Percentiles rank a stretch among this genome's conserved stretches.
These are phyloP conservation scores for Moesziomyces antarcticus DNA, from an alignment of 1,284 basidiomycete genomes.

Conservation along the genomic window DNA sequence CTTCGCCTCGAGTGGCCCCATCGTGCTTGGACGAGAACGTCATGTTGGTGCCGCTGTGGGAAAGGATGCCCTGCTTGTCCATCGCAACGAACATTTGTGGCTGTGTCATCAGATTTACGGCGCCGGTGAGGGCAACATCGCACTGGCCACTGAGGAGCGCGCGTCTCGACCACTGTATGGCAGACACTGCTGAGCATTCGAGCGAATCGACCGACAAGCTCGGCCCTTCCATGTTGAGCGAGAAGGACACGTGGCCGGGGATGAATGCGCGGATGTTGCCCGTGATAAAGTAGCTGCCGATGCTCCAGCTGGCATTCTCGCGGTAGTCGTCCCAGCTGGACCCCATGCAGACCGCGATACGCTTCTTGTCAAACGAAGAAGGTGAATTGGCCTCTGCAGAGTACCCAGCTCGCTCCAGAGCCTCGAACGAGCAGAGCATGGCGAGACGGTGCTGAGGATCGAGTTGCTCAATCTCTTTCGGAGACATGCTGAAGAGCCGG, in stretches of 20 bases:
- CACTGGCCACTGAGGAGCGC: constrained; percentile 47
- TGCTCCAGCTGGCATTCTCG: constrained; percentile 48
- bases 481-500: constrained; percentile 51
- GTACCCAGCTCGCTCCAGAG: constrained; percentile 48
- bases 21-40: constrained; percentile 38
- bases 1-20: constrained; percentile 50
- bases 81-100: constrained; percentile 53
- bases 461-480: constrained; percentile 53
- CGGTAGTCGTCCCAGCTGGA: constrained; percentile 53
- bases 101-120: constrained; percentile 41
- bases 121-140: constrained; percentile 47
- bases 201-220: constrained; percentile 42
- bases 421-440: constrained; percentile 49
- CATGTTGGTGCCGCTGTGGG: constrained; percentile 28
- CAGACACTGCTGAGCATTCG: constrained; percentile 39
- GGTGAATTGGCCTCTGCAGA: constrained; percentile 34
- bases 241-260: constrained; percentile 43
- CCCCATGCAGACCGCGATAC: constrained; percentile 46
- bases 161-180: constrained; percentile 41
- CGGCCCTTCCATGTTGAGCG: constrained; percentile 43
- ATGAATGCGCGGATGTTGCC: constrained; percentile 56
- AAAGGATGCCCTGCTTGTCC: constrained; percentile 47
- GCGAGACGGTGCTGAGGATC: constrained; percentile 50
- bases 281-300: constrained; percentile 55
- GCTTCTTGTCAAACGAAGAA: constrained; percentile 38